Evolutionary conservation across 768 basidiomycete genomes (phyloP).

Genomic region (Tylopilus vinaceipallidus): DNA sequence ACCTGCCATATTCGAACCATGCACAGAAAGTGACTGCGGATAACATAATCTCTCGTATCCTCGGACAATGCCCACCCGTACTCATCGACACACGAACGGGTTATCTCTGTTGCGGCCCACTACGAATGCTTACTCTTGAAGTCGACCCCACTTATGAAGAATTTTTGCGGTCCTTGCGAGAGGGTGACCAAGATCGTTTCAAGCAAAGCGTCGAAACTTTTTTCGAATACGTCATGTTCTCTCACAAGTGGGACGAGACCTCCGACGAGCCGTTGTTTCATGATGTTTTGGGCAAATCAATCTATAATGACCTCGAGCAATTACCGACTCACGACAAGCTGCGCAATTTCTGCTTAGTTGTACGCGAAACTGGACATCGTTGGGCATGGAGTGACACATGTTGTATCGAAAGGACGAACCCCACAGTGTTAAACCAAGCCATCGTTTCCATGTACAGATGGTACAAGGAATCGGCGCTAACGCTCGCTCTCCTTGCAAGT

Average conservation of each 20-base stretch:
- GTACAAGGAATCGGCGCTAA: constrained; percentile 2
- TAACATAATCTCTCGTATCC: not conserved
- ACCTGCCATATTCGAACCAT: not conserved
- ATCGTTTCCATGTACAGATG: constrained; percentile 8
- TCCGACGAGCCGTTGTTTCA: not conserved
- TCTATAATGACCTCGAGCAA: constrained; percentile 1
- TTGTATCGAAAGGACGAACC: not conserved
- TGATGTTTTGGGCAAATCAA: not conserved
- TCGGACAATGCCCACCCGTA: not conserved
- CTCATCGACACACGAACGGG: constrained; percentile 7
- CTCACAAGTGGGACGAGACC: constrained; percentile 7
- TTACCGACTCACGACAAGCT: constrained; percentile 4
- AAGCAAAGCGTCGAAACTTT: not conserved
- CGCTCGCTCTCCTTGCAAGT: not conserved
- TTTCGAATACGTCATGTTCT: constrained; percentile 13
- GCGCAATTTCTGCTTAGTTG: not conserved
- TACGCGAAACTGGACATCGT: not conserved
- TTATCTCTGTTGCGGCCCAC: not conserved
- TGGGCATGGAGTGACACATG: constrained; percentile 7
- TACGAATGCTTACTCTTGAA: constrained; percentile 5
- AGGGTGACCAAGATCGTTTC: not conserved
- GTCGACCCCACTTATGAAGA: not conserved
- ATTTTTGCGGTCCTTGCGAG: not conserved
- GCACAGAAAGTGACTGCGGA: not conserved
- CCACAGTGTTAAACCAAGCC: not conserved